phyloP scores from a whole-genome alignment of 306 rosid genomes.

The Sphenostylis stenocarpa region DNA sequence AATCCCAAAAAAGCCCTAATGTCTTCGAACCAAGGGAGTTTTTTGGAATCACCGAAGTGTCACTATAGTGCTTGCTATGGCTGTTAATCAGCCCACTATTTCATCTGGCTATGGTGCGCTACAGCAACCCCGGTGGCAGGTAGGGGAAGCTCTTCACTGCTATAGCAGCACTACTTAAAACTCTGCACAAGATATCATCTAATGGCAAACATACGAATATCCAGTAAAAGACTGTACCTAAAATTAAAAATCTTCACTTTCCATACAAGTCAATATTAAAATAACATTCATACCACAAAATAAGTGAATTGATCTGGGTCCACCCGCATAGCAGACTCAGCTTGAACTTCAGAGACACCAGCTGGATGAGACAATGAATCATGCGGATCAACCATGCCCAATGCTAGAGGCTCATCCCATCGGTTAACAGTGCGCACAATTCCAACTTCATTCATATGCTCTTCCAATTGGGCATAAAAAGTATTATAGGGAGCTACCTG shows the following conservation, averaged over 20 bases:
- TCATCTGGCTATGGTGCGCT: too few relatives aligned
- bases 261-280: not conserved
- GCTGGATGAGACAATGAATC: slow-evolving; percentile 99
- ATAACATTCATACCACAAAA: slow-evolving; percentile 66
- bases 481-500: slow-evolving; percentile 99
- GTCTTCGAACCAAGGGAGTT: not conserved
- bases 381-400: slow-evolving; percentile 91
- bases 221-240: not conserved
- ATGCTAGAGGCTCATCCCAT: slow-evolving; percentile 83
- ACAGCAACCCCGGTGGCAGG: not conserved
- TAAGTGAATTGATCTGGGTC: slow-evolving; percentile 86
- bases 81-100: too few relatives aligned
- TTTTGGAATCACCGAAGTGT: not conserved
- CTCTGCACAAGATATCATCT: not conserved
- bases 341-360: slow-evolving; percentile 90
- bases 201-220: slow-evolving; percentile 16
- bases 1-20: not conserved
- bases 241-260: not conserved
- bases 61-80: not conserved
- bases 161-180: too few relatives aligned
- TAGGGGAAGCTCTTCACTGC: not conserved
- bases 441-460: slow-evolving; percentile 89
- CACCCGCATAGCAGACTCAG: slow-evolving; percentile 71
- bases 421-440: slow-evolving; percentile 68
- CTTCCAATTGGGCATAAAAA: slow-evolving; percentile 78